Conservation (phyloP, 2,329 filamentous ascomycete species). For the Aspergillus hiratsukae region DNA sequence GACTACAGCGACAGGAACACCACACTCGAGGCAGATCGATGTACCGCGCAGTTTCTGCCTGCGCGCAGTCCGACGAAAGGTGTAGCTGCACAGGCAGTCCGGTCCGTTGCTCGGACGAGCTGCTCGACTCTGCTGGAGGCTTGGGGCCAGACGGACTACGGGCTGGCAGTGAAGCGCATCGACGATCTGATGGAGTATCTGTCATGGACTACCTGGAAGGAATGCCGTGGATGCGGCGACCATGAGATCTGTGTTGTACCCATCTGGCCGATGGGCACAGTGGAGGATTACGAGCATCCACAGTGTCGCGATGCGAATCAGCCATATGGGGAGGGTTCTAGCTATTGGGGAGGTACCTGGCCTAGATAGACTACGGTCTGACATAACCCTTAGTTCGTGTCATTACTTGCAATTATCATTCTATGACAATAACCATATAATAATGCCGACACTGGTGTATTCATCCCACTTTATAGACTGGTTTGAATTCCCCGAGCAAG, state of each 20-base stretch:
- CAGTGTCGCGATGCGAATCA: conserved; percentile 35
- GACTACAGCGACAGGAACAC: conserved; percentile 29
- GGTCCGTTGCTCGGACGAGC: conserved; percentile 25
- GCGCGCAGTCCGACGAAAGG: conserved; percentile 4
- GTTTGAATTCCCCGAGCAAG: no score
- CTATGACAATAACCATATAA: no score
- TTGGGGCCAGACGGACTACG: conserved; percentile 16
- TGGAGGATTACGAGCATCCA: conserved; percentile 52
- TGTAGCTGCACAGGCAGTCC: conserved; percentile 26
- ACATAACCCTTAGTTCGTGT: no score
- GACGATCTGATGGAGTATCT: conserved; percentile 47
- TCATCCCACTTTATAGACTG: background rate
- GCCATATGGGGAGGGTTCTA: conserved; percentile 18
- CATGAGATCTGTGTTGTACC: conserved; percentile 59
- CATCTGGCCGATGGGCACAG: conserved; percentile 58
- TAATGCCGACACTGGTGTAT: no score
- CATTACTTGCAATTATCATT: background rate
- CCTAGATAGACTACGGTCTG: background rate
- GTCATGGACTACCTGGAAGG: conserved; percentile 58
- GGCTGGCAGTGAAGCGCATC: conserved; percentile 28
- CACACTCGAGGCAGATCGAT: conserved; percentile 26
- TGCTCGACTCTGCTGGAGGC: conserved; percentile 29
- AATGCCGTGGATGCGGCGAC: conserved; percentile 49
- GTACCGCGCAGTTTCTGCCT: conserved; percentile 33
- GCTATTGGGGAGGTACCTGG: conserved; percentile 23